These are phyloP conservation scores for Aspergillus ostianus DNA, from an alignment of 495 filamentous ascomycete species.

Conservation along the genomic window DNA sequence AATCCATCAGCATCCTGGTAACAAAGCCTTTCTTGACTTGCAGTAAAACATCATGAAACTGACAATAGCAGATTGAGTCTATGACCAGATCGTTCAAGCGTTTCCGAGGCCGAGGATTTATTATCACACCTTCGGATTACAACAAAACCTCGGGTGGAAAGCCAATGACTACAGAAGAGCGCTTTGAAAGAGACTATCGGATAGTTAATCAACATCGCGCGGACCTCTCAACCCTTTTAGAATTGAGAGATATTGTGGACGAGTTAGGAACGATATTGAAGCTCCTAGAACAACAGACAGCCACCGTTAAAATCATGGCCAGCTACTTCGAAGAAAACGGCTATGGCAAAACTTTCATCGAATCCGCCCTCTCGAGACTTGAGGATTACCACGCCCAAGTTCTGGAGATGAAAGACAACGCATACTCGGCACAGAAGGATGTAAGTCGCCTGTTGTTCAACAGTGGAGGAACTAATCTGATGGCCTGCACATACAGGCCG, in stretches of 20 bases:
- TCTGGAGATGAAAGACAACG: conserved; percentile 57
- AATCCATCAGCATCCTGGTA: conserved; percentile 64
- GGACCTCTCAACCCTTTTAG: conserved; percentile 62
- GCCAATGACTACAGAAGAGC: conserved; percentile 34
- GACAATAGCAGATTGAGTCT: conserved; percentile 51
- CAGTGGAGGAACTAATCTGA: neutral
- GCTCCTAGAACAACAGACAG: conserved; percentile 57
- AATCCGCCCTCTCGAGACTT: conserved; percentile 51
- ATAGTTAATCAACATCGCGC: conserved; percentile 56
- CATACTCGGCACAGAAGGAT: conserved; percentile 40
- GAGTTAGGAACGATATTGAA: conserved; percentile 59
- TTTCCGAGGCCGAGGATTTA: conserved; percentile 53
- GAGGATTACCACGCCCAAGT: conserved; percentile 56
- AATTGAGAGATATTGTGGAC: conserved; percentile 66
- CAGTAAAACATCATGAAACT: conserved; percentile 11
- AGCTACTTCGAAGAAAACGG: conserved; percentile 36
- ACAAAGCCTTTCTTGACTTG: neutral
- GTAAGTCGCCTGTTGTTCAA: conserved; percentile 14
- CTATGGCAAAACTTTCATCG: conserved; percentile 41
- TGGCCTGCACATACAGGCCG: conserved; percentile 40
- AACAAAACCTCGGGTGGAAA: conserved; percentile 47
- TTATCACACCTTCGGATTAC: conserved; percentile 47
- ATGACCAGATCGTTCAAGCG: conserved; percentile 62
- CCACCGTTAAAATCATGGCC: conserved; percentile 49
- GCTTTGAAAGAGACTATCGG: conserved; percentile 51